Conservation (phyloP, 2,329 filamentous ascomycete species). For the Ascochyta koolunga region DNA sequence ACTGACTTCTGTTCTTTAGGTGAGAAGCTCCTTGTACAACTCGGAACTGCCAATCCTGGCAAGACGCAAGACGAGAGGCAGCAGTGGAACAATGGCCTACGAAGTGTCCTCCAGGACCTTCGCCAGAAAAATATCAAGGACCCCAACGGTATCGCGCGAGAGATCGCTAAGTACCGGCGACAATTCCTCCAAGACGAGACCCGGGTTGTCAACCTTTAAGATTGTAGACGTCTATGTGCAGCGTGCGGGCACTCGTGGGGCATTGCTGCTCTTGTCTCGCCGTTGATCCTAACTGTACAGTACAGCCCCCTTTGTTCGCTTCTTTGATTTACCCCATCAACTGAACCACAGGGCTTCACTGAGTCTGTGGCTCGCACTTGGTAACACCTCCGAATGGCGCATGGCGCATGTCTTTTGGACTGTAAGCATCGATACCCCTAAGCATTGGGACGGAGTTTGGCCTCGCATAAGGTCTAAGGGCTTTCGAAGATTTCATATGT, state of each 20-base stretch:
- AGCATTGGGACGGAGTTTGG: slow-evolving; percentile 27
- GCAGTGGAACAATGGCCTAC: slow-evolving; percentile 51
- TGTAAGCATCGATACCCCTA: slow-evolving; percentile 36
- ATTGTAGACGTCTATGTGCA: slow-evolving; percentile 3
- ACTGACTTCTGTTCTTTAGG: slow-evolving; percentile 60
- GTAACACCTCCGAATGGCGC: slow-evolving; percentile 18
- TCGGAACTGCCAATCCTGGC: slow-evolving; percentile 68
- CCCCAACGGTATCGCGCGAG: slow-evolving; percentile 46
- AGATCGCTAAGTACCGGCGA: slow-evolving; percentile 49
- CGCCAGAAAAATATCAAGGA: slow-evolving; percentile 46
- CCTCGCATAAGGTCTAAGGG: slow-evolving; percentile 1
- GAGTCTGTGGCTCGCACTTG: background rate
- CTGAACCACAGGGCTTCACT: background rate
- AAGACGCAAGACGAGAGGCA: slow-evolving; percentile 66
- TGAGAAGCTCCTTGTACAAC: slow-evolving; percentile 73
- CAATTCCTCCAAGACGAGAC: slow-evolving; percentile 50
- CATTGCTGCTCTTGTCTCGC: slow-evolving; percentile 1
- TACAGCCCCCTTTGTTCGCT: slow-evolving; percentile 6
- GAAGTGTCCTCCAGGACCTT: slow-evolving; percentile 45
- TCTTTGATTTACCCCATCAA: background rate
- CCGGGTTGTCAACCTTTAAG: slow-evolving; percentile 46
- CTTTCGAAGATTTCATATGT: slow-evolving; percentile 7
- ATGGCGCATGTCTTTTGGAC: slow-evolving; percentile 22
- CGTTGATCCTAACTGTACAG: slow-evolving; percentile 16
- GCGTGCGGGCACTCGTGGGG: background rate